Base-by-base conservation (phyloP, 2,329 filamentous ascomycete genomes). In the Aquanectria penicillioides region DNA sequence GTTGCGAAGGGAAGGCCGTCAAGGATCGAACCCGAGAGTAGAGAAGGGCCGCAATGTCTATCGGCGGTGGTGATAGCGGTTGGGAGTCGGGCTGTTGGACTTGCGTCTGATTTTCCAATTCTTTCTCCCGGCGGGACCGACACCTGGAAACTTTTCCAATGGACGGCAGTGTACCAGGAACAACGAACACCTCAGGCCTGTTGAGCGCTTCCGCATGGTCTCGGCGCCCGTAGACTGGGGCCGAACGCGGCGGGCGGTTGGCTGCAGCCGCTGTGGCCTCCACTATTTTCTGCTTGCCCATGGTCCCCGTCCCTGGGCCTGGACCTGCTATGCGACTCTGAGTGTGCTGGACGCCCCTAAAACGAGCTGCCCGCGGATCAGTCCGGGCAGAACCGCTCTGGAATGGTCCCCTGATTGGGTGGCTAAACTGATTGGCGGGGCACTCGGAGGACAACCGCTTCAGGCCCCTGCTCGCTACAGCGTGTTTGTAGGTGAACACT, bases 61-160 rank as follows among this genome's bases (percentile, higher is more conserved):
- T 47, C 25, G 50, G 47, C 29, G 54, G 41, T 41, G 57, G 23
- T 44, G 37, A 51, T 51, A 47, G 36, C 26, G 29, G 18, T 34
- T 48, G 50, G 33, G 23, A 34, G n/a, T 28, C 43, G 25, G 23
- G 33, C 17, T 49, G n/a, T 28, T 37, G 25, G 23, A 33, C 17
- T 49, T 33, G 38, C 55, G 64, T 43, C 49, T 49, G 48, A 49
- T 62, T 67, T 65, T 64, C 63, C 52, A 33, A 51, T 29, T 64
- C 49, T 59, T 40, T 65, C 40, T 44, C 53, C 59, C 53, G 56
- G 59, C 62, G 59, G 61, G 55, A 66, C 66, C 64, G 62, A 47
- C 62, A 44, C 62, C 66, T 68, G 62, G 66, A 65, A 69, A 69
- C 66, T 70, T 70, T 70, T 69, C 66, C 66, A 44, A 52, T 56